Evolutionary conservation across 495 filamentous ascomycete species (phyloP), one percentile per base, ranked within the genome.

Genomic region (Penicillium cataractarum): DNA sequence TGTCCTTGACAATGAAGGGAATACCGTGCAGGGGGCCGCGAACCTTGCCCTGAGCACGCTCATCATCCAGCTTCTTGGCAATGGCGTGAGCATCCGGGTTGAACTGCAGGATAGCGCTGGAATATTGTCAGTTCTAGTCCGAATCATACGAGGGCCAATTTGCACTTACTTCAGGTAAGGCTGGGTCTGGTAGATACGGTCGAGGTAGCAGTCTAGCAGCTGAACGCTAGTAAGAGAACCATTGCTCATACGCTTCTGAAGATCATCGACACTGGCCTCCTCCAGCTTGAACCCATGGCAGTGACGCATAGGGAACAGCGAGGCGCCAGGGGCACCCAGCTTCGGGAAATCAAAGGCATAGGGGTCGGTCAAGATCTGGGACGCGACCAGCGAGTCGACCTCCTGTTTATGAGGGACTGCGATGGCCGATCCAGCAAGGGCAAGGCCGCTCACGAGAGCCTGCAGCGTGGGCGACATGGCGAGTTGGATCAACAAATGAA

Each of bases 1-100:
- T 92, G 76, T 92, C 88, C 73, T 92, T 92, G 62, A 91, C 82
- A 19, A 90, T 72, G 72, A 91, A 87, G 3, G 90, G 90, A 58
- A 92, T 89, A 22, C 89, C 88, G 69, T 92, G 89, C 1, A 92
- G 79, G 6, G 83, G 83, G 32, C 87, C 81, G 21, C 87, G 82
- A 15, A 87, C 74, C 33, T 66, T 76, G 13, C 87, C 87, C 1
- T 71, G 58, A 6, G 69, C 70, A 37, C 89, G 82, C 74, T 91
- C 88, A 0, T 62, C 69, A 70, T 92, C 90, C 21, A 87, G 76
- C 32, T 67, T 61, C 8, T 77, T 72, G 7, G 90, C 89, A 66
- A 88, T 88, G 13, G 71, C 29, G 51, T 85, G 70, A 3, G 77
- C 82, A 71, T 90, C 85, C 0, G 89, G 88, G 72, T 90, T 90